Evolutionary conservation across 1,284 basidiomycete species (phyloP).

Genomic region (Testicularia cyperi): DNA sequence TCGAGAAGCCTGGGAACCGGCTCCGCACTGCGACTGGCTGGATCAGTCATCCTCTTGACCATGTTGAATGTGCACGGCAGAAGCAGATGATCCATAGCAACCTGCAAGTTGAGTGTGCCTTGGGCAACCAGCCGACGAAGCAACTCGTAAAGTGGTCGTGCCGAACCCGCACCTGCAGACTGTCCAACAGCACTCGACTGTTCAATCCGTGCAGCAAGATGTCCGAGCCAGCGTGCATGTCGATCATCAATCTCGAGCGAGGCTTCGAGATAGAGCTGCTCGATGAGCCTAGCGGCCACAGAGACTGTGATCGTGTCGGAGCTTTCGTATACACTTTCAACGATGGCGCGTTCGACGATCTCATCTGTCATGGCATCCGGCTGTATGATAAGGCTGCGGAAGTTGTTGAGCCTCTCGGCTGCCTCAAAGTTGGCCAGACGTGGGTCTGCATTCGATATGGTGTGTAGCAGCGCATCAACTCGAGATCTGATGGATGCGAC

Average conservation of each 20-base stretch:
- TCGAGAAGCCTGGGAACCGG: background rate
- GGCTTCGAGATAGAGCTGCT: constrained; percentile 39
- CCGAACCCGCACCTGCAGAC: background rate
- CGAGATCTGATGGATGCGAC: constrained; percentile 13
- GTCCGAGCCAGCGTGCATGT: constrained; percentile 27
- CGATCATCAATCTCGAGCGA: constrained; percentile 40
- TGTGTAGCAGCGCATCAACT: constrained; percentile 19
- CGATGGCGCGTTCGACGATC: constrained; percentile 28
- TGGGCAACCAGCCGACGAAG: constrained; percentile 16
- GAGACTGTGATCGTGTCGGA: constrained; percentile 3
- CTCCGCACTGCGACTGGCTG: constrained; percentile 12
- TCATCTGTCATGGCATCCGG: constrained; percentile 29
- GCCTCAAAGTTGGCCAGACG: background rate
- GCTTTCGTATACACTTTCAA: constrained; percentile 17
- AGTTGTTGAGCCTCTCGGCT: constrained; percentile 15
- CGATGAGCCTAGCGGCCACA: constrained; percentile 21
- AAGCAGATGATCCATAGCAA: constrained; percentile 22
- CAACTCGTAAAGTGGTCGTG: constrained; percentile 12
- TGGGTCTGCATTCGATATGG: background rate
- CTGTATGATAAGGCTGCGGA: constrained; percentile 24
- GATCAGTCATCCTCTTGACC: constrained; percentile 22
- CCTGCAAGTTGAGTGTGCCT: constrained; percentile 32
- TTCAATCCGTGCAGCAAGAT: constrained; percentile 16
- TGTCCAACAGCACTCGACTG: background rate
- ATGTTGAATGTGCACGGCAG: constrained; percentile 13